A percentile compares a stretch with the other conserved stretches of the same genome.
Conservation (phyloP, 1,139 yeast species). For the Candida sanyaensis region DNA sequence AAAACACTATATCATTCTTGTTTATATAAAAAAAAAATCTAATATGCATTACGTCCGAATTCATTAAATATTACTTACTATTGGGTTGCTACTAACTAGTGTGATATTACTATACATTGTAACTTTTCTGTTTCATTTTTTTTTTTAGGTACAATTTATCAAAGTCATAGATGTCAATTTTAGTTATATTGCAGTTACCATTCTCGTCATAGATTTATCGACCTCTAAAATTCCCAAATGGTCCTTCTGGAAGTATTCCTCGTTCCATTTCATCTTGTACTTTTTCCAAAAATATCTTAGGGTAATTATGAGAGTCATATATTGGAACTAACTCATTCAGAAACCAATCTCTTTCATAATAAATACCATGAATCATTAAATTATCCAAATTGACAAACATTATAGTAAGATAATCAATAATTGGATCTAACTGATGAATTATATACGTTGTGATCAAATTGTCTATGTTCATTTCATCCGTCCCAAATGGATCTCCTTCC, state of each 20-base stretch:
- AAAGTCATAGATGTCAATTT: not conserved
- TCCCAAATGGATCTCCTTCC: slow-evolving; percentile 26
- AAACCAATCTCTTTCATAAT: slow-evolving; percentile 23
- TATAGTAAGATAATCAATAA: slow-evolving; percentile 26
- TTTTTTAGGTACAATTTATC: not conserved
- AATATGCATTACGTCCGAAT: slow-evolving; percentile 1
- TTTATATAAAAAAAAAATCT: not conserved
- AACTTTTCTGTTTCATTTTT: not conserved
- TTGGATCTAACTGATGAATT: slow-evolving; percentile 37
- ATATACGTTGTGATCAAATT: slow-evolving; percentile 38
- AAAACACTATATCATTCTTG: not conserved
- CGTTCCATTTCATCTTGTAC: slow-evolving; percentile 12
- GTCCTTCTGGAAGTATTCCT: slow-evolving; percentile 16
- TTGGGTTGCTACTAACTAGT: not conserved
- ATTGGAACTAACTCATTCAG: slow-evolving; percentile 23
- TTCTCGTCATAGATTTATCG: not conserved
- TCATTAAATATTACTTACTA: slow-evolving; percentile 1
- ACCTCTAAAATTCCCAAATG: slow-evolving; percentile 23
- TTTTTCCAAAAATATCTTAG: slow-evolving; percentile 19
- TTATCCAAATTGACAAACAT: slow-evolving; percentile 28
- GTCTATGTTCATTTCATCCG: slow-evolving; percentile 27
- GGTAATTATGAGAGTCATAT: slow-evolving; percentile 32
- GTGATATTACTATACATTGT: too few species aligned
- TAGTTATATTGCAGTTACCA: not conserved
- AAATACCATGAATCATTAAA: slow-evolving; percentile 41